Conservation (phyloP, 768 basidiomycete species). For the Baorangia bicolor region DNA sequence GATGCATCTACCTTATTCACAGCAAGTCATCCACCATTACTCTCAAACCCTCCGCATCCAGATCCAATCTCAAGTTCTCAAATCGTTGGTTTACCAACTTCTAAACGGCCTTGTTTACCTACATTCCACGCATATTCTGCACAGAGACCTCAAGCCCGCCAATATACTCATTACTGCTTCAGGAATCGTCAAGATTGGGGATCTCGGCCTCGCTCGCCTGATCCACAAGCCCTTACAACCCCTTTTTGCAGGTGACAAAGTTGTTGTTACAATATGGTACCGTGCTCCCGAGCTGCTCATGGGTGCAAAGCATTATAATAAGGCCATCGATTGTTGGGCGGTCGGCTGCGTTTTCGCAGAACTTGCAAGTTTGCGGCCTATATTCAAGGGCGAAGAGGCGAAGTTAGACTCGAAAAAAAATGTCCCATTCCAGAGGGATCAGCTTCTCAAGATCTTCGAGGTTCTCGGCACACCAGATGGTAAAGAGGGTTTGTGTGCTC, state of each 20-base stretch:
- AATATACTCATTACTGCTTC: constrained; percentile 92
- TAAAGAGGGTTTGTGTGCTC: constrained; percentile 25
- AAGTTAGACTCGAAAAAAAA: constrained; percentile 97
- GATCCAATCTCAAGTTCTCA: constrained; percentile 78
- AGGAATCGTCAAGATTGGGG: constrained; percentile 97
- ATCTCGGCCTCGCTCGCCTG: constrained; percentile 90
- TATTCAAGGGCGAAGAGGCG: constrained; percentile 99
- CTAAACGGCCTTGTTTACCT: constrained; percentile 93
- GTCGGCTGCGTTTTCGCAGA: constrained; percentile 98
- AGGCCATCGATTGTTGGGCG: constrained; percentile 96
- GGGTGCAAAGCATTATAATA: constrained; percentile 97
- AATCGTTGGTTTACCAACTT: constrained; percentile 92
- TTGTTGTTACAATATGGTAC: constrained; percentile 99
- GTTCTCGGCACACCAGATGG: constrained; percentile 87
- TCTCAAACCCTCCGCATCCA: constrained; percentile 81
- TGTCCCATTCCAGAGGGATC: constrained; percentile 95
- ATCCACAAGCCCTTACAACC: constrained; percentile 90
- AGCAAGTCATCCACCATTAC: constrained; percentile 99
- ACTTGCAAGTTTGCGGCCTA: constrained; percentile 87
- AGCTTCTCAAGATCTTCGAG: constrained; percentile 94
- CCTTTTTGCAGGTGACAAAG: constrained; percentile 92
- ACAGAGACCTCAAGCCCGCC: constrained; percentile 97
- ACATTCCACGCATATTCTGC: constrained; percentile 91
- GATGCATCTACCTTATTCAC: not conserved
- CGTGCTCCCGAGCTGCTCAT: constrained; percentile 94